phyloP scores from a whole-genome alignment of 805 yeast genomes.

The Schizosaccharomyces cryophilus region DNA sequence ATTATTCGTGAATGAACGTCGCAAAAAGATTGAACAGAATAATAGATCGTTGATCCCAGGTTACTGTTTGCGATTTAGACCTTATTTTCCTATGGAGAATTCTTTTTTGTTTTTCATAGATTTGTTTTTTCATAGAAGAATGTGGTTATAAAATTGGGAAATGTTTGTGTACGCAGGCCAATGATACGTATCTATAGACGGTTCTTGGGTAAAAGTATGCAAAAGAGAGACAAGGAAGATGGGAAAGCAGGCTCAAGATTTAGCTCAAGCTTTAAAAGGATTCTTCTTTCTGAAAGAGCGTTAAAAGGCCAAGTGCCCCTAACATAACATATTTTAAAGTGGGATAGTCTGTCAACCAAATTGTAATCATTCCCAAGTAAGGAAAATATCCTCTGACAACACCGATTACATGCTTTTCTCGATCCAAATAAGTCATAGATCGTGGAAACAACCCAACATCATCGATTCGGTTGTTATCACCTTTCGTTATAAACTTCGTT shows the following conservation, averaged over 20 bases:
- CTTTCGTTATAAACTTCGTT: constrained; percentile 55
- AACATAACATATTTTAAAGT: constrained; percentile 59
- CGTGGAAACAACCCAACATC: constrained; percentile 67
- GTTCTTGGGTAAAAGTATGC: too few relatives aligned
- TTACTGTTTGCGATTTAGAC: too few relatives aligned
- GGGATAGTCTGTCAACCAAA: constrained; percentile 66
- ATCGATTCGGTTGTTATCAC: constrained; percentile 84
- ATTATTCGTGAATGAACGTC: too few relatives aligned
- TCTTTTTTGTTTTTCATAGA: too few relatives aligned
- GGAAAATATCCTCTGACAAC: constrained; percentile 86
- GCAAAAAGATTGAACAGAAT: too few relatives aligned
- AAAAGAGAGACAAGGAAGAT: too few relatives aligned
- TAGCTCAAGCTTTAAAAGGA: constrained; percentile 1
- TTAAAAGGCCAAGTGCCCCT: constrained; percentile 47
- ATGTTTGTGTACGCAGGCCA: too few relatives aligned
- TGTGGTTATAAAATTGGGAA: too few relatives aligned
- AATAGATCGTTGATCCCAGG: too few relatives aligned
- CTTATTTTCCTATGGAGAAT: too few relatives aligned
- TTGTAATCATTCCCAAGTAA: constrained; percentile 69
- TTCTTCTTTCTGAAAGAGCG: constrained; percentile 35
- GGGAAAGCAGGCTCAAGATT: not conserved
- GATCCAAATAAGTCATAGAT: constrained; percentile 50
- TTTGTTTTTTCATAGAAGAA: too few relatives aligned
- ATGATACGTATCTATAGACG: too few relatives aligned
- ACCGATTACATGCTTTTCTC: constrained; percentile 60